Conservation (phyloP, 768 basidiomycete genomes). For the Boletus rex-veris region DNA sequence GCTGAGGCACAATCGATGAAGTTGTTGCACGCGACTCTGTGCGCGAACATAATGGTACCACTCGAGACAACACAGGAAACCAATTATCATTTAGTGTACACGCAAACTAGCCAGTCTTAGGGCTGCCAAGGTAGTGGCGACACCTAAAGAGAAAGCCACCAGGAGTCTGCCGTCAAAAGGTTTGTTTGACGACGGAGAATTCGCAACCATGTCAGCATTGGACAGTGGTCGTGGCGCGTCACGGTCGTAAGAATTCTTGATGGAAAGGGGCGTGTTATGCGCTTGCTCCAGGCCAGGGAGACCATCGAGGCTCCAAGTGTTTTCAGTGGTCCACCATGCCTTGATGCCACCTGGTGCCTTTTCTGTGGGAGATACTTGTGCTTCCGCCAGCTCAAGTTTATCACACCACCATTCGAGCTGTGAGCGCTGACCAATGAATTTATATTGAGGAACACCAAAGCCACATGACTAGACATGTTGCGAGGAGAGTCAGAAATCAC, state of each 20-base stretch:
- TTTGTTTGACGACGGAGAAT: not conserved
- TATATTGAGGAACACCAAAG: slow-evolving; percentile 58
- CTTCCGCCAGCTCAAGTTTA: slow-evolving; percentile 43
- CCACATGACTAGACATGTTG: slow-evolving; percentile 57
- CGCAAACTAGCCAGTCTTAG: slow-evolving; percentile 9
- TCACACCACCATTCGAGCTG: slow-evolving; percentile 46
- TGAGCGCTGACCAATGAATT: slow-evolving; percentile 53
- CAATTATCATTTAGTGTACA: not conserved
- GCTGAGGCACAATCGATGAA: no score
- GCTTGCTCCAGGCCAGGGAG: slow-evolving; percentile 45
- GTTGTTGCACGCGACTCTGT: no score
- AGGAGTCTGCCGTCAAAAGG: slow-evolving; percentile 11
- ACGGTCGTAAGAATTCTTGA: slow-evolving; percentile 23
- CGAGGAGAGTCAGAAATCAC: not conserved
- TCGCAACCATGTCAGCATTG: not conserved
- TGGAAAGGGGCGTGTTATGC: slow-evolving; percentile 10
- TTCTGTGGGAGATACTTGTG: slow-evolving; percentile 14
- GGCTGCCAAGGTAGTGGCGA: slow-evolving; percentile 17
- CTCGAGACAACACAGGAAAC: no score
- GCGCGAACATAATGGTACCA: no score
- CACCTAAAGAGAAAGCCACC: slow-evolving; percentile 31
- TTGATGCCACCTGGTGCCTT: slow-evolving; percentile 44
- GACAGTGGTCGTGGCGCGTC: slow-evolving; percentile 5
- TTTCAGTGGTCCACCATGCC: slow-evolving; percentile 52
- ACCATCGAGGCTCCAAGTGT: slow-evolving; percentile 53